Evolutionary conservation across 2,329 filamentous ascomycete species (phyloP).

Genomic region (Apiospora sp.): DNA sequence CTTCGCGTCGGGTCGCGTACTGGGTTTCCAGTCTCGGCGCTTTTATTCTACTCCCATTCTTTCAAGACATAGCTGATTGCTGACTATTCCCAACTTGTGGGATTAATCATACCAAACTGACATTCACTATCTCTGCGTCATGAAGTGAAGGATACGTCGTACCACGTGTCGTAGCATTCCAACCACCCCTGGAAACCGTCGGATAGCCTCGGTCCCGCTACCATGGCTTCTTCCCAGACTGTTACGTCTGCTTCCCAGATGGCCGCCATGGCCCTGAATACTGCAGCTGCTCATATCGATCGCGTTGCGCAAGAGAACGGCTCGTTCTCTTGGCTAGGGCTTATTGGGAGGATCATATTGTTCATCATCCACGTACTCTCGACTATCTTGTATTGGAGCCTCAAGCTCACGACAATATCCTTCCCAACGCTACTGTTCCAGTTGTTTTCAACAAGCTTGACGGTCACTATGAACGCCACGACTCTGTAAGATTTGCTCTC

Average conservation of each 20-base stretch:
- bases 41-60: slow-evolving; percentile 13
- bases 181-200: neutral
- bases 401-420: slow-evolving; percentile 88
- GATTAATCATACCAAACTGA: slow-evolving; percentile 15
- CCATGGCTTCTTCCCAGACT: slow-evolving; percentile 35
- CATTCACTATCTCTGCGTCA: slow-evolving; percentile 9
- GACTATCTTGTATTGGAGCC: slow-evolving; percentile 75
- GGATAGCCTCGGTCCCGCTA: slow-evolving; percentile 4
- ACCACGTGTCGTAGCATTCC: slow-evolving; percentile 3
- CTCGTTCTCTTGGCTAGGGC: slow-evolving; percentile 62
- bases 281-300: slow-evolving; percentile 35
- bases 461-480: slow-evolving; percentile 98
- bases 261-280: slow-evolving; percentile 36
- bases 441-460: slow-evolving; percentile 72
- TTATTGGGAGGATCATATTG: slow-evolving; percentile 63
- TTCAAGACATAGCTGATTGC: slow-evolving; percentile 18
- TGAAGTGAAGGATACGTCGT: slow-evolving; percentile 19
- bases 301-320: slow-evolving; percentile 36
- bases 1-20: slow-evolving; percentile 16
- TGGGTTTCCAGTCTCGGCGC: slow-evolving; percentile 22
- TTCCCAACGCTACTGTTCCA: slow-evolving; percentile 85
- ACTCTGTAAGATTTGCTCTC: slow-evolving; percentile 71
- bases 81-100: neutral
- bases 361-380: slow-evolving; percentile 63
- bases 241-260: slow-evolving; percentile 36